Conservation (phyloP, 2,329 filamentous ascomycete genomes). For the Colletotrichum cordylinicola region DNA sequence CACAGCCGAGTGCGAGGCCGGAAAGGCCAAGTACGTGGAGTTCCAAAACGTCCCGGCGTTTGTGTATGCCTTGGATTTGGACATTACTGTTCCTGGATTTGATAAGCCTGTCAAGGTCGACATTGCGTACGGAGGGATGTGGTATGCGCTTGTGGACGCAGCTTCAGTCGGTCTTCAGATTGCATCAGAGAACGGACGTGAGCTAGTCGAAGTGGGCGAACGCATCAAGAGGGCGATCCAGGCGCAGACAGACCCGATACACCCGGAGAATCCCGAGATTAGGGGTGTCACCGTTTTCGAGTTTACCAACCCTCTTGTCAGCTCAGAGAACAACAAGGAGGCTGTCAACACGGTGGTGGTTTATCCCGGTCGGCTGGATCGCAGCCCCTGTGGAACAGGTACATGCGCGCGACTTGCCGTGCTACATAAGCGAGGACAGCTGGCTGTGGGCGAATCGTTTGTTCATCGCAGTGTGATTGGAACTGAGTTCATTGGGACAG, state of each 20-base stretch:
- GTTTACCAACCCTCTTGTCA: constrained; percentile 41
- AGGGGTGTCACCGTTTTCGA: constrained; percentile 43
- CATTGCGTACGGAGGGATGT: constrained; percentile 53
- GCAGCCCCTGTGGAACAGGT: constrained; percentile 53
- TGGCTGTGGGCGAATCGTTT: constrained; percentile 41
- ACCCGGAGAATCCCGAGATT: constrained; percentile 48
- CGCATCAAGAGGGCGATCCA: constrained; percentile 45
- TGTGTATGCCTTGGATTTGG: constrained; percentile 42
- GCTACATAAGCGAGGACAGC: constrained; percentile 44
- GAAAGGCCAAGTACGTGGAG: constrained; percentile 47
- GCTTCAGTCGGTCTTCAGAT: constrained; percentile 40
- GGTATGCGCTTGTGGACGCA: constrained; percentile 47
- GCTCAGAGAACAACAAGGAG: constrained; percentile 26
- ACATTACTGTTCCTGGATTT: constrained; percentile 45
- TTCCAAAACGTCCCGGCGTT: constrained; percentile 52
- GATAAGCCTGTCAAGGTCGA: constrained; percentile 43
- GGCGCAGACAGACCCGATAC: constrained; percentile 38
- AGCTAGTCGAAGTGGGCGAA: constrained; percentile 47
- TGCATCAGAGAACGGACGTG: constrained; percentile 31
- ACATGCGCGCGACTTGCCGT: constrained; percentile 49
- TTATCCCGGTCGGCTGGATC: constrained; percentile 48
- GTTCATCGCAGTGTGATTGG: constrained; percentile 36
- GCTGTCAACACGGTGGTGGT: constrained; percentile 48
- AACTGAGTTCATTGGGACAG: constrained; percentile 38
- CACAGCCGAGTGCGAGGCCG: constrained; percentile 41